A percentile compares a stretch with the other conserved stretches of the same genome.
These are phyloP conservation scores for Castanea mollissima DNA, from an alignment of 306 rosid genomes.

Conservation along the genomic window DNA sequence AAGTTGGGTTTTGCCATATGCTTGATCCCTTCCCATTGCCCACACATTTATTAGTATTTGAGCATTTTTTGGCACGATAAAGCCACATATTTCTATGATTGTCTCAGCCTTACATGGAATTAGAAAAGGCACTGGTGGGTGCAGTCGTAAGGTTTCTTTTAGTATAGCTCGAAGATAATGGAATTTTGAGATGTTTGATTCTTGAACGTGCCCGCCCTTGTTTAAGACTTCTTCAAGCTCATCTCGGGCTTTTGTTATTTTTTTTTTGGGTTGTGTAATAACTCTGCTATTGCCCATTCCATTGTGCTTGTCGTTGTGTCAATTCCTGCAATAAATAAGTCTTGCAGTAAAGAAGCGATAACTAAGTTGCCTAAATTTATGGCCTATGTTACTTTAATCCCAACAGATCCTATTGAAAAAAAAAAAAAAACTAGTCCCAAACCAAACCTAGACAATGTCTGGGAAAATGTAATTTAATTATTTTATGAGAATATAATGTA, in stretches of 20 bases:
- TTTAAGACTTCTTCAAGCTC: constrained; percentile 5
- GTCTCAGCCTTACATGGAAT: constrained; percentile 19
- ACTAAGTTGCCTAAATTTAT: no score
- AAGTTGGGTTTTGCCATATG: constrained; percentile 23
- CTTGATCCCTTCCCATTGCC: constrained; percentile 28
- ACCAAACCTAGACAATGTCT: no score
- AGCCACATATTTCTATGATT: constrained; percentile 7
- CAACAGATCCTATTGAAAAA: no score
- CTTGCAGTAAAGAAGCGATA: no score
- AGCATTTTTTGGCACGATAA: constrained; percentile 7
- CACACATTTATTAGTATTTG: constrained; percentile 21
- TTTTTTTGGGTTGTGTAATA: constrained; percentile 9
- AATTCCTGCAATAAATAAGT: constrained; percentile 19
- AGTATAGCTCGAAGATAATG: constrained; percentile 17
- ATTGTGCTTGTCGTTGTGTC: constrained; percentile 14
- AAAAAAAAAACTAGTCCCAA: no score
- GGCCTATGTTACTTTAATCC: no score
- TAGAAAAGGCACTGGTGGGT: constrained; percentile 19
- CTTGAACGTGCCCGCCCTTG: constrained; percentile 2
- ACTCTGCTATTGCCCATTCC: constrained; percentile 35
- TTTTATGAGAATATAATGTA: no score
- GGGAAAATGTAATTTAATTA: no score
- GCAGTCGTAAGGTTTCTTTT: constrained; percentile 29
- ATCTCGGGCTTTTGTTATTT: neutral
- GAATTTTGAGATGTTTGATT: constrained; percentile 23